Evolutionary conservation across 768 basidiomycete genomes (phyloP), one percentile per base, ranked within the genome.

Genomic region (Boletus rufocinnamomeus): DNA sequence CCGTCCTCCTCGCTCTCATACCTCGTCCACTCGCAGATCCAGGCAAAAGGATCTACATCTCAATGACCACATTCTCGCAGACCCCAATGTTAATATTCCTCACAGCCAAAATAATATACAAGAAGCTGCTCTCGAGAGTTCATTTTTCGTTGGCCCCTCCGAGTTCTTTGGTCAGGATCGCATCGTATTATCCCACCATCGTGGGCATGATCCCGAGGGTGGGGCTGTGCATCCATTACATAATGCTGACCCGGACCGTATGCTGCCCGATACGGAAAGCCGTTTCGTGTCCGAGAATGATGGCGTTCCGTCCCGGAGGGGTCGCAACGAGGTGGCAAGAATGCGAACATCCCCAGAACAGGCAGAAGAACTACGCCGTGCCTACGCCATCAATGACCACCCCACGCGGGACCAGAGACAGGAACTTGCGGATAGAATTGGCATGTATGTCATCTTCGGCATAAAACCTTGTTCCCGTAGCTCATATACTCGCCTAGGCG

Each of bases 381-480:
- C 86, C 23, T 91, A 90, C 66, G 80, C 79, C 59, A 70, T 75
- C 44, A 87, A 85, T 59, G 79, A 84, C 44, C 88, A 89, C 65
- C 90, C 90, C 28, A 80, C 84, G 1, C 79, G 80, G 55, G 88
- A 91, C 58, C 84, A 87, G 58, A 77, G 86, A 50, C 83, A 87
- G 69, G 77, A 78, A 25, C 77, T 93, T 23, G 84, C 89, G 8
- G 79, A 83, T 58, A 81, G 77, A 68, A 85, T 91, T 70, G 88
- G 87, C 74, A 91, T 91, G 90, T 91, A 74, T 70, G 90, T 80
- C 58, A 51, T 66, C 63, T 52, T 48, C 44, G 27, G 17, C 43
- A n/a, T 37, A 38, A 30, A 60, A 52, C 52, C 44, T 59, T 60
- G 40, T 62, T 49, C 52, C 7, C 47, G 50, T 59, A 63, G 66